Percentiles rank a stretch among this genome's conserved stretches.
These are phyloP conservation scores for Boletus tomentosulus DNA, from an alignment of 768 basidiomycete genomes.

Conservation along the genomic window DNA sequence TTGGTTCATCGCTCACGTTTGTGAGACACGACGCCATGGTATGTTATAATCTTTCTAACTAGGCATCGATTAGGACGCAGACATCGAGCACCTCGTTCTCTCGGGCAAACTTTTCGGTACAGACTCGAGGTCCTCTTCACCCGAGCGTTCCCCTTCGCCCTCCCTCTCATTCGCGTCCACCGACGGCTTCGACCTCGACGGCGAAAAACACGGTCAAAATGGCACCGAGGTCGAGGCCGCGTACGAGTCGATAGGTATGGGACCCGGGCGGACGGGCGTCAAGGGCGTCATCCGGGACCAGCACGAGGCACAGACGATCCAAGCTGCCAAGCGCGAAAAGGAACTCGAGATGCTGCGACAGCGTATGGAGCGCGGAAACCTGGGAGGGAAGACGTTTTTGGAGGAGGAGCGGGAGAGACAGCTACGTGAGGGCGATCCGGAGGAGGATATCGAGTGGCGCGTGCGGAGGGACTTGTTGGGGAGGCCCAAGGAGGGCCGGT, in stretches of 20 bases:
- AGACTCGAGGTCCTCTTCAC: constrained; percentile 53
- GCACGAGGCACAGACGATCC: constrained; percentile 58
- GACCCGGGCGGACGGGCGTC: constrained; percentile 81
- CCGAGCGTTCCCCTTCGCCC: constrained; percentile 59
- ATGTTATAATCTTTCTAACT: constrained; percentile 3
- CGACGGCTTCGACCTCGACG: constrained; percentile 39
- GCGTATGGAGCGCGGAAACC: constrained; percentile 59
- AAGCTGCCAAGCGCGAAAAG: constrained; percentile 46
- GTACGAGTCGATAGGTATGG: constrained; percentile 74
- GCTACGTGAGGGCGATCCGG: constrained; percentile 32
- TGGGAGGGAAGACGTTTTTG: constrained; percentile 70
- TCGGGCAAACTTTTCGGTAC: constrained; percentile 74
- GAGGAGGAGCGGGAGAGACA: constrained; percentile 67
- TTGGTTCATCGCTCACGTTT: no score
- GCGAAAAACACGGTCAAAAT: constrained; percentile 46
- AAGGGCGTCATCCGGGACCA: constrained; percentile 86
- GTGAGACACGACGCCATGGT: constrained; percentile 15
- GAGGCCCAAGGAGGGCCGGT: constrained; percentile 48
- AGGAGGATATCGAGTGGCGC: constrained; percentile 14
- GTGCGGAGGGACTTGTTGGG: constrained; percentile 42
- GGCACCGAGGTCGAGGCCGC: constrained; percentile 29
- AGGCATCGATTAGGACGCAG: constrained; percentile 29
- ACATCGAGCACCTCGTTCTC: constrained; percentile 69
- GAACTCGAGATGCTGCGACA: constrained; percentile 51
- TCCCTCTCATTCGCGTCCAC: constrained; percentile 24